phyloP scores from a whole-genome alignment of 352 stramenopile species.

The Phytophthora pini region DNA sequence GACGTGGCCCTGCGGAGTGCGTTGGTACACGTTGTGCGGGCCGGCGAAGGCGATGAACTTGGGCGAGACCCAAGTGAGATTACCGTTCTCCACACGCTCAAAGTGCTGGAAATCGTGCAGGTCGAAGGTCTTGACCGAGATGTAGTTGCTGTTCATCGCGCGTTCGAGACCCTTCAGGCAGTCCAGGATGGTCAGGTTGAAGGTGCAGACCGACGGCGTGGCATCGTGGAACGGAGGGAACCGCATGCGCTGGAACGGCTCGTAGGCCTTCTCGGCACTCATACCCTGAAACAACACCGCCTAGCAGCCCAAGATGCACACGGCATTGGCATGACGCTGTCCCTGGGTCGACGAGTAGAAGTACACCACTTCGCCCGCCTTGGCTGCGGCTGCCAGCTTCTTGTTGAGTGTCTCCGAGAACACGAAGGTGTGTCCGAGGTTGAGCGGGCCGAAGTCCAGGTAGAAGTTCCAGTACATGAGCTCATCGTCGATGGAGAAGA shows the following conservation, averaged over 20 bases:
- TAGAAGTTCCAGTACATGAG: slow-evolving; percentile 99
- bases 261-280: slow-evolving; percentile 88
- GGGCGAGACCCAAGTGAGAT: slow-evolving; percentile 98
- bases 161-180: slow-evolving; percentile 67
- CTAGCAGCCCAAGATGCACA: slow-evolving; percentile 94
- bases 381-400: slow-evolving; percentile 74
- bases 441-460: slow-evolving; percentile 98
- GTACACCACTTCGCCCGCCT: slow-evolving; percentile 72
- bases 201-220: slow-evolving; percentile 71
- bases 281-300: slow-evolving; percentile 92
- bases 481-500: slow-evolving; percentile 92
- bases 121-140: slow-evolving; percentile 65
- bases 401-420: slow-evolving; percentile 94
- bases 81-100: slow-evolving; percentile 94
- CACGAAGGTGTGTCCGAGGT: slow-evolving; percentile 95
- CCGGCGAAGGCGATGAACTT: slow-evolving; percentile 98
- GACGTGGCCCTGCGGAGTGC: slow-evolving; percentile 92
- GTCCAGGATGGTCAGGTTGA: slow-evolving; percentile 75
- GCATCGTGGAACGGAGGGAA: slow-evolving; percentile 90
- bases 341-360: slow-evolving; percentile 92
- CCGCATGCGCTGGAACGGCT: slow-evolving; percentile 69
- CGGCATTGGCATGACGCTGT: slow-evolving; percentile 94
- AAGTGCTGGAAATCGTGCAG: slow-evolving; percentile 80
- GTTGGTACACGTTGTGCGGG: slow-evolving; percentile 90
- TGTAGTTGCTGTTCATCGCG: slow-evolving; percentile 57